These are phyloP conservation scores for Seminavis robusta DNA, from an alignment of 108 stramenopile genomes.

Conservation along the genomic window DNA sequence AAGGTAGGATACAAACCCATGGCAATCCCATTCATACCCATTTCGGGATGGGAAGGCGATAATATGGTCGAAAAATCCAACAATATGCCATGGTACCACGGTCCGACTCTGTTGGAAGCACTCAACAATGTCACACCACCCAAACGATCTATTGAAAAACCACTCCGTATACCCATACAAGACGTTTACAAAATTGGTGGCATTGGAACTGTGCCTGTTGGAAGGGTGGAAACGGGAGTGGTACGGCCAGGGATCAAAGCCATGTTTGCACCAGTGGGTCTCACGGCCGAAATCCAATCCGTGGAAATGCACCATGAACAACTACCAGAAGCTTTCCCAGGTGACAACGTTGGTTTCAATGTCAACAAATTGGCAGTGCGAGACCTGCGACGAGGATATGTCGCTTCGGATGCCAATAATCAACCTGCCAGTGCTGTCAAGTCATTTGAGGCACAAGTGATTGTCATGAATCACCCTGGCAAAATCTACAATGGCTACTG, in stretches of 20 bases:
- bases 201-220: conserved; percentile 93
- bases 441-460: conserved; percentile 88
- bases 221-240: conserved; percentile 92
- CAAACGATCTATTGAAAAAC: conserved; percentile 88
- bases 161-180: conserved; percentile 94
- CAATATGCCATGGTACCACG: conserved; percentile 95
- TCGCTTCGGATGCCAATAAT: conserved; percentile 77
- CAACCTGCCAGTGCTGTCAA: conserved; percentile 57
- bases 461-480: conserved; percentile 94
- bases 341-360: conserved; percentile 97
- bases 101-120: conserved; percentile 88
- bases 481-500: conserved; percentile 91
- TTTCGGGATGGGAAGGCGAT: conserved; percentile 94
- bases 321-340: conserved; percentile 78
- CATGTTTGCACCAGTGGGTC: conserved; percentile 76
- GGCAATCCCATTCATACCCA: conserved; percentile 93
- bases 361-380: conserved; percentile 88
- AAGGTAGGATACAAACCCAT: conserved; percentile 74
- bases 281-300: conserved; percentile 82
- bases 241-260: conserved; percentile 90
- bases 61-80: conserved; percentile 90
- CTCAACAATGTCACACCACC: conserved; percentile 85
- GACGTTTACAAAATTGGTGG: conserved; percentile 96
- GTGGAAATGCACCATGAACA: conserved; percentile 95
- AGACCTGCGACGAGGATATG: conserved; percentile 88